These are phyloP conservation scores for Kernera saxatilis DNA, from an alignment of 345 rosid species.

Conservation along the genomic window DNA sequence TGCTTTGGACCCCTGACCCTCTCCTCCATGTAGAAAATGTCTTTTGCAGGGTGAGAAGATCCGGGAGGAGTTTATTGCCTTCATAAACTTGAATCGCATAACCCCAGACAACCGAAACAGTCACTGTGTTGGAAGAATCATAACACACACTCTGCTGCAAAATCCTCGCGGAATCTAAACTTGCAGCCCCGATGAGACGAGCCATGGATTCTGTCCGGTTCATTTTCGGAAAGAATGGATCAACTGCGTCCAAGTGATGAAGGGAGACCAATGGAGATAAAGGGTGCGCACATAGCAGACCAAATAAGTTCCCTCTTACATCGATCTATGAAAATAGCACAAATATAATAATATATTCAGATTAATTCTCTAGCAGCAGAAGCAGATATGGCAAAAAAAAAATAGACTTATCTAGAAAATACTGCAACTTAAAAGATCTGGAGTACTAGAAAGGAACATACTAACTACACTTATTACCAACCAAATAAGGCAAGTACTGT, in stretches of 20 bases:
- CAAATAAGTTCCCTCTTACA: conserved; percentile 74
- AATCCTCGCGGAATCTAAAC: conserved; percentile 61
- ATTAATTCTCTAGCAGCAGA: not conserved
- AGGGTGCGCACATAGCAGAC: conserved; percentile 81
- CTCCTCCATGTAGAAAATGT: conserved; percentile 81
- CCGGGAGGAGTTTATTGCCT: conserved; percentile 70
- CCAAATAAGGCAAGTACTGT: not conserved
- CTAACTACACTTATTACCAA: not conserved
- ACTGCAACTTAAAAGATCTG: not conserved
- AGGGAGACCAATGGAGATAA: conserved; percentile 72
- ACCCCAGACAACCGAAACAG: conserved; percentile 84
- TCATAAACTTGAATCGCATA: conserved; percentile 73
- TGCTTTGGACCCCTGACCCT: conserved; percentile 37
- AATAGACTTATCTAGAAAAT: not conserved
- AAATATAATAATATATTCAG: not conserved
- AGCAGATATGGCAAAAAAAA: not conserved
- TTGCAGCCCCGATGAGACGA: conserved; percentile 56
- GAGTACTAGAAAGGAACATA: too few relatives aligned
- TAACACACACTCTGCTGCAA: conserved; percentile 88
- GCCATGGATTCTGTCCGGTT: conserved; percentile 46
- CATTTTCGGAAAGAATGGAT: conserved; percentile 69
- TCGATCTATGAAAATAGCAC: conserved; percentile 47
- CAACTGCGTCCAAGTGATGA: conserved; percentile 82
- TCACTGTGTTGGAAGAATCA: conserved; percentile 45
- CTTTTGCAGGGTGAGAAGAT: conserved; percentile 58